Evolutionary conservation across 129 eudicot genomes (phyloP), one percentile per base, ranked within the genome.

Genomic region (Sambucus nigra): DNA sequence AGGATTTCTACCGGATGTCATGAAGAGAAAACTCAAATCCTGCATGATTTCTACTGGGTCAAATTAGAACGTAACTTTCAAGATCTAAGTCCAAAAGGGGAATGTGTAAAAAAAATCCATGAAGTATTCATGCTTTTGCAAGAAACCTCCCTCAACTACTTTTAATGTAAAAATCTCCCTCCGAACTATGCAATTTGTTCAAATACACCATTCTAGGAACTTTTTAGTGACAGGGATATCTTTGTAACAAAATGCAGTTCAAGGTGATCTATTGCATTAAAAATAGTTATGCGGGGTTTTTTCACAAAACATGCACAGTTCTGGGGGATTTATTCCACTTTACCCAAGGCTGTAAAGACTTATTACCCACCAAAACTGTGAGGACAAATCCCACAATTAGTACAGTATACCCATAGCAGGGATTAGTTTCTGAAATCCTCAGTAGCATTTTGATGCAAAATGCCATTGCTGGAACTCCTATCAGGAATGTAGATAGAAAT

Each of bases 1-100:
- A 1, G 94, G 96, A 63, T 87, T 75, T 69, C 81, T 65, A 63
- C 66, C 72, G 11, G 86, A 84, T 53, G 89, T 83, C 80, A 77
- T 47, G 76, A 63, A 74, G 53, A 87, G 96, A 68, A 87, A 77
- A 27, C 59, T 52, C 63, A 83, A 70, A 71, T 51, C 83, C 96
- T 87, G 86, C 42, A 70, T 22, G 38, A 15, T 13, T 29, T 13
- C 5, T 8, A 50, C 9, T 14, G 21, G 7, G 32, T 68, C 66
- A 69, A 61, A 24, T 48, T 47, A 29, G n/a, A 21, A 18, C 25
- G 32, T 39, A 19, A 17, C 42, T 16, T 11, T 9, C 27, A 29
- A 19, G 31, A 53, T 8, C 39, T 17, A 26, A 28, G 9, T n/a
- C 40, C 24, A 9, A 5, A 16, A 47, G n/a, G n/a, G n/a, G n/a